Evolutionary conservation across 139 green algal species (phyloP), one percentile per base, ranked within the genome.

Genomic region (Chlamydomonas eustigma): DNA sequence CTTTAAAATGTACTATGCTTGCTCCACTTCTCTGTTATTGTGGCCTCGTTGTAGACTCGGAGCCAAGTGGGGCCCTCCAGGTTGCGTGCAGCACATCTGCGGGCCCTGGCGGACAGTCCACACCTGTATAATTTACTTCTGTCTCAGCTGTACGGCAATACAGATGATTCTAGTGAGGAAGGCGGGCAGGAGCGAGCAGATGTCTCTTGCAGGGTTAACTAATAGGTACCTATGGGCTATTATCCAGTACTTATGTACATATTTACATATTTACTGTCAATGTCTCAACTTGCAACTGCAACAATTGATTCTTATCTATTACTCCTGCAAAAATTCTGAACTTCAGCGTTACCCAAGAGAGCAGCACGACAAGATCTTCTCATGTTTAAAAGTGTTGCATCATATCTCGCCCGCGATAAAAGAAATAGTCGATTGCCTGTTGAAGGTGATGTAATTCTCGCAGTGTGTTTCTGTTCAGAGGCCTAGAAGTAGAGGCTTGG

Each of bases 21-120:
- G 38, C 1, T 12, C 44, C 44, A 28, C 44, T 18, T 58, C 18
- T 28, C 44, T 58, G 12, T 12, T 18, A 28, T 12, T 58, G 51
- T 51, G 51, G 64, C 69, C 31, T 44, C 69, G 25, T 64, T 50
- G 28, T 33, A 64, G 78, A 6, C 35, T 51, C 0, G 52, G n/a
- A 68, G 34, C 52, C 52, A 28, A 5, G 52, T 37, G 6, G 18
- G 18, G n/a, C 18, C 52, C 32, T 4, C 52, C 12, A 28, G 8
- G 18, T 28, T 68, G 6, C 52, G 52, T 28, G 18, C 12, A 28
- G 32, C 52, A 28, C 52, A 68, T 28, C 52, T 68, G 52, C 52
- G 52, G n/a, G 86, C 84, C 3, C 71, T 91, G n/a, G 78, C 80
- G 0, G 84, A 89, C 4, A 85, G 86, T 64, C 86, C 84, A 6